Evolutionary conservation across 2,329 filamentous ascomycete genomes (phyloP).

Genomic region (Colletotrichum navitas): DNA sequence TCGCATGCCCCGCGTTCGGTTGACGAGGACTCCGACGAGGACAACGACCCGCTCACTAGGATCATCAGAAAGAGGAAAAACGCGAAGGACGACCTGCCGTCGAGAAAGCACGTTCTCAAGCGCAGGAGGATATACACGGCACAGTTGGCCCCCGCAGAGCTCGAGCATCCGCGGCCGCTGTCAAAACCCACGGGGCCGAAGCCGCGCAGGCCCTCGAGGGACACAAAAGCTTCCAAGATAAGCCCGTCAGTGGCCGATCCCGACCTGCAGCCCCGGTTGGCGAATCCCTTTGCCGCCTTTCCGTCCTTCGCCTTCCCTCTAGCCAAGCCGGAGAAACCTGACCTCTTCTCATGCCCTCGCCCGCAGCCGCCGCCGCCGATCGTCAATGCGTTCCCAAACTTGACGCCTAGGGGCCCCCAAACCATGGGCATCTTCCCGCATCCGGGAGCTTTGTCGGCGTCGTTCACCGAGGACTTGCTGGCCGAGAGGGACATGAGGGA

Average conservation of each 20-base stretch:
- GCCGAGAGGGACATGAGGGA: neutral
- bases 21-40: neutral
- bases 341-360: neutral
- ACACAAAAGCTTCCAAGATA: neutral
- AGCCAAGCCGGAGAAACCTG: neutral
- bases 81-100: neutral
- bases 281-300: neutral
- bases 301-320: neutral
- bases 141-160: neutral
- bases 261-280: neutral
- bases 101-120: neutral
- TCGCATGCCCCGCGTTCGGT: too few species aligned
- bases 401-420: neutral
- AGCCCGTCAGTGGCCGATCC: neutral
- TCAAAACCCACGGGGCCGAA: neutral
- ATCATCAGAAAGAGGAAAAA: constrained; percentile 10
- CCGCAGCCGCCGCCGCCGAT: neutral
- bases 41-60: neutral
- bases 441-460: neutral
- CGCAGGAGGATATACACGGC: neutral
- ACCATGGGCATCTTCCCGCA: constrained; percentile 14
- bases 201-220: neutral
- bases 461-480: neutral
- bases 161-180: neutral
- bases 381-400: neutral